A percentile compares a stretch with the other conserved stretches of the same genome.
Conservation (phyloP, 768 basidiomycete species). For the Cantharellus anzutake region DNA sequence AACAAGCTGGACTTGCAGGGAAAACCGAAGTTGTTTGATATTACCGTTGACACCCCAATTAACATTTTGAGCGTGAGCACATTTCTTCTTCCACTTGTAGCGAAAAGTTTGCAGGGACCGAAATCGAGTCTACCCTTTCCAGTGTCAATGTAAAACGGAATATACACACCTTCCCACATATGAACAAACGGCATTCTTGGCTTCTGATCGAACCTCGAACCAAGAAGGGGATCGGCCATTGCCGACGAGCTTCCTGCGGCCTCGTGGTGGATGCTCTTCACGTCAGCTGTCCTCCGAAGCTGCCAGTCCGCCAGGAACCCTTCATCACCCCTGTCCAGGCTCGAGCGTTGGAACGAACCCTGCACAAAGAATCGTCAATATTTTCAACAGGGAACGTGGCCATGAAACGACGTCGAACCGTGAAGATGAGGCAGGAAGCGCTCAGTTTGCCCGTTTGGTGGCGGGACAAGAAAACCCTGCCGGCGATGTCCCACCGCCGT, state of each 20-base stretch:
- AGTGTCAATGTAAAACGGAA: conserved; percentile 72
- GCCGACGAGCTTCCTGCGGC: not conserved
- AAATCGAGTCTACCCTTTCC: not conserved
- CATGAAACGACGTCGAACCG: too few relatives aligned
- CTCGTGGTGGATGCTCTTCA: not conserved
- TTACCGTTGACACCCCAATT: conserved; percentile 68
- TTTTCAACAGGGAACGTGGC: too few relatives aligned
- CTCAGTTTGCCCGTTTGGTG: conserved; percentile 60
- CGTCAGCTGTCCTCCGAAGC: not conserved
- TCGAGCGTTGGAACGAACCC: too few relatives aligned
- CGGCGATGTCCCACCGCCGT: conserved; percentile 77
- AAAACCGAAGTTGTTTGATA: conserved; percentile 60
- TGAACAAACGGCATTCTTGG: conserved; percentile 13
- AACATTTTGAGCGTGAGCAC: conserved; percentile 70
- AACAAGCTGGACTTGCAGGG: conserved; percentile 46
- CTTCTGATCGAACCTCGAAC: not conserved
- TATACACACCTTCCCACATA: conserved; percentile 69
- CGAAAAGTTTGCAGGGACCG: not conserved
- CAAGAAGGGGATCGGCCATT: not conserved
- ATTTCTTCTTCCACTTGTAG: not conserved
- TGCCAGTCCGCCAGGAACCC: too few relatives aligned
- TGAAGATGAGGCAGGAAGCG: not conserved
- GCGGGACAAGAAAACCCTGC: conserved; percentile 63
- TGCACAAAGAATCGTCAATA: too few relatives aligned
- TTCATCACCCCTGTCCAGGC: too few relatives aligned